Percentiles rank a stretch among this genome's conserved stretches.
Conservation (phyloP, 495 filamentous ascomycete genomes). For the Trichoderma gamsii region DNA sequence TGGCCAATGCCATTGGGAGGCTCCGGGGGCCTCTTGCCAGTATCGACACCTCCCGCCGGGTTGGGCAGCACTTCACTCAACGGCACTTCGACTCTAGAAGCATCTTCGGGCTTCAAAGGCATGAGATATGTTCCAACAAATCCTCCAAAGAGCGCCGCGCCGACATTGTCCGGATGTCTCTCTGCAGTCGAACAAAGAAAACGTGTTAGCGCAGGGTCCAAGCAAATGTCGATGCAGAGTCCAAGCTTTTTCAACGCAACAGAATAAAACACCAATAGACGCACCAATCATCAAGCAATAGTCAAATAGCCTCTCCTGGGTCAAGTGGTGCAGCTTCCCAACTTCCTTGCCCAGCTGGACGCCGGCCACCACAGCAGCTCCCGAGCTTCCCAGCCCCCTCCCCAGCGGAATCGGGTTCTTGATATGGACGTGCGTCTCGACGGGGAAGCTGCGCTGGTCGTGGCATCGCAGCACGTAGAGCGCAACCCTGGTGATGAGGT, state of each 20-base stretch:
- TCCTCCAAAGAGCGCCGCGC: slow-evolving; percentile 89
- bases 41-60: slow-evolving; percentile 82
- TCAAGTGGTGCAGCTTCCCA: slow-evolving; percentile 66
- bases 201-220: neutral
- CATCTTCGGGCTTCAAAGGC: slow-evolving; percentile 78
- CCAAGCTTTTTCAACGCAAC: neutral
- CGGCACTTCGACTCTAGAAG: slow-evolving; percentile 85
- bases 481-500: slow-evolving; percentile 85
- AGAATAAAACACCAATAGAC: slow-evolving; percentile 15
- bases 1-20: slow-evolving; percentile 89
- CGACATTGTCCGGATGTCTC: slow-evolving; percentile 94
- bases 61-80: slow-evolving; percentile 85
- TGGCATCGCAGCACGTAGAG: slow-evolving; percentile 91
- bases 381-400: slow-evolving; percentile 84
- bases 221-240: neutral
- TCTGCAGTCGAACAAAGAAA: slow-evolving; percentile 43
- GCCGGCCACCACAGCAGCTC: slow-evolving; percentile 89
- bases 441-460: slow-evolving; percentile 71
- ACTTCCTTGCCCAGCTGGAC: slow-evolving; percentile 87
- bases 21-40: slow-evolving; percentile 71
- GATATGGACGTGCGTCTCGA: slow-evolving; percentile 84
- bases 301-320: slow-evolving; percentile 79
- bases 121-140: slow-evolving; percentile 94
- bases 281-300: slow-evolving; percentile 88
- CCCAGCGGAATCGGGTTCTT: slow-evolving; percentile 88